Evolutionary conservation across 2,329 filamentous ascomycete genomes (phyloP).

Genomic region (Aspergillus latus): DNA sequence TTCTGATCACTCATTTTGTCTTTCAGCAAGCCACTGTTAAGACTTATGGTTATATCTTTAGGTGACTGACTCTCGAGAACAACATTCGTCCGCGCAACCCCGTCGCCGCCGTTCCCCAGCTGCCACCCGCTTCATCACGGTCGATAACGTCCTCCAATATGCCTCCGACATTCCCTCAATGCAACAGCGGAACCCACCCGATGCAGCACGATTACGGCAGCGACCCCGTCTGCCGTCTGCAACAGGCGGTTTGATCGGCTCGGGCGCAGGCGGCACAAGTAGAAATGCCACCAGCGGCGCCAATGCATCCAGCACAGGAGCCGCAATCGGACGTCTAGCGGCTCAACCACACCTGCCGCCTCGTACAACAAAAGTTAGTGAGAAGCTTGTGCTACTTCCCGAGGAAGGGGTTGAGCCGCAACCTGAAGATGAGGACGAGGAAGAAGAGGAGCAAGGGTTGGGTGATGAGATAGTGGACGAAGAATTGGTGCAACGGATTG

Average conservation of each 20-base stretch:
- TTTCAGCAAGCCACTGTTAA: neutral
- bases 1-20: neutral
- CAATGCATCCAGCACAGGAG: slow-evolving; percentile 50
- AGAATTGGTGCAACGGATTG: slow-evolving; percentile 36
- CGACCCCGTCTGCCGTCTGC: slow-evolving; percentile 36
- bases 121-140: slow-evolving; percentile 76
- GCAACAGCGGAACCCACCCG: slow-evolving; percentile 71
- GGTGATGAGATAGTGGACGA: slow-evolving; percentile 34
- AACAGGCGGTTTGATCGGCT: slow-evolving; percentile 31
- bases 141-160: slow-evolving; percentile 94
- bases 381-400: slow-evolving; percentile 93
- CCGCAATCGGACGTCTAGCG: slow-evolving; percentile 57
- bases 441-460: slow-evolving; percentile 29
- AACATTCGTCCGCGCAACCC: slow-evolving; percentile 29
- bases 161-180: slow-evolving; percentile 93
- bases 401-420: slow-evolving; percentile 49
- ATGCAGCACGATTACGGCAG: slow-evolving; percentile 34
- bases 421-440: slow-evolving; percentile 20
- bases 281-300: slow-evolving; percentile 32
- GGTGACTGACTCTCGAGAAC: slow-evolving; percentile 49
- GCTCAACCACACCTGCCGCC: slow-evolving; percentile 67
- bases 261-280: slow-evolving; percentile 40
- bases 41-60: slow-evolving; percentile 12
- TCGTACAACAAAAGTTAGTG: slow-evolving; percentile 88
- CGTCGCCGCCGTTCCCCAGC: slow-evolving; percentile 37